Evolutionary conservation across 129 eudicot genomes (phyloP).

Genomic region (Arctium minus): DNA sequence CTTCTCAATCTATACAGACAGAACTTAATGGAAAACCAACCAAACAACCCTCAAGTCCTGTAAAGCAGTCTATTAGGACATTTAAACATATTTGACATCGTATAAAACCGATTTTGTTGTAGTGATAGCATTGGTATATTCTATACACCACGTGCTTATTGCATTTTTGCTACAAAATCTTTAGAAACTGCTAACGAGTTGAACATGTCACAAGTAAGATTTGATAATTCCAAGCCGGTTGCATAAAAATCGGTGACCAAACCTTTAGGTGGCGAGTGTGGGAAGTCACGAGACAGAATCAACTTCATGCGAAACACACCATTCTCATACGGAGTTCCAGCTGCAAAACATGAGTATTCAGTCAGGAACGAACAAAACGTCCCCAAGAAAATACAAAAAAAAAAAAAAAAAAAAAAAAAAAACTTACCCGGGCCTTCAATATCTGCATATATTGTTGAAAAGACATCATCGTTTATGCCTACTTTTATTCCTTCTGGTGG

Average conservation of each 20-base stretch:
- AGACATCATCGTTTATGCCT: conserved; percentile 83
- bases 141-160: background rate
- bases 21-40: too few species aligned
- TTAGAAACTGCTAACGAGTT: too few species aligned
- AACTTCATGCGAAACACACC: conserved; percentile 85
- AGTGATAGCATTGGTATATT: background rate
- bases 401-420: background rate
- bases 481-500: conserved; percentile 98
- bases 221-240: background rate
- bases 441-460: conserved; percentile 82
- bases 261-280: conserved; percentile 90
- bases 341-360: conserved; percentile 42
- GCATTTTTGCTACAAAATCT: background rate
- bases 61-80: background rate
- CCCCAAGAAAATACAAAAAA: background rate
- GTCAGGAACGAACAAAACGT: background rate
- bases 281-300: conserved; percentile 77
- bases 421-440: conserved; percentile 88
- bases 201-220: too few species aligned
- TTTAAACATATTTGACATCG: background rate
- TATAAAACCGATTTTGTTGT: background rate
- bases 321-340: conserved; percentile 89
- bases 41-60: too few species aligned
- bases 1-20: too few species aligned
- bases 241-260: background rate